Evolutionary conservation across 75 land plant genomes (phyloP).

Genomic region (Sequoiadendron giganteum): DNA sequence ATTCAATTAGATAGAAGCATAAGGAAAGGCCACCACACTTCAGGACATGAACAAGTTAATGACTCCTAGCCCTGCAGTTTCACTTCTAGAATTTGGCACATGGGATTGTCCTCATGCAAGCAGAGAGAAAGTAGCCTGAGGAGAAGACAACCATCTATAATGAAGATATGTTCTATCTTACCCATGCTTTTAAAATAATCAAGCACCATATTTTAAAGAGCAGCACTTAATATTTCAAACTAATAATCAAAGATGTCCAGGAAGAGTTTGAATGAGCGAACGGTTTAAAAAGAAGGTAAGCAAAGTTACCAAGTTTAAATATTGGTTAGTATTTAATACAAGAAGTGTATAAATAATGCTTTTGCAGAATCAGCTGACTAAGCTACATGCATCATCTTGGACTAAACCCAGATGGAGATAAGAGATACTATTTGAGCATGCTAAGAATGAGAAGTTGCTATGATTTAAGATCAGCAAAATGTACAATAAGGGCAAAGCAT

Average conservation of each 20-base stretch:
- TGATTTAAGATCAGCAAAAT: background rate
- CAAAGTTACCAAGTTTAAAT: background rate
- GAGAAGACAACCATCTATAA: background rate
- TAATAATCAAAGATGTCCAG: background rate
- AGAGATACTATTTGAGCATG: background rate
- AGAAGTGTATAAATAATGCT: background rate
- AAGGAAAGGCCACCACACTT: background rate
- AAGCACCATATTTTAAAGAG: background rate
- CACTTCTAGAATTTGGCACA: background rate
- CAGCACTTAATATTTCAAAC: background rate
- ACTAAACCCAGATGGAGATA: background rate
- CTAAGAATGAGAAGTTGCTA: background rate
- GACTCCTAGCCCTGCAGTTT: background rate
- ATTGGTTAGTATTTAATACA: background rate
- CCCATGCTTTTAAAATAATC: background rate
- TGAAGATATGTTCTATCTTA: background rate
- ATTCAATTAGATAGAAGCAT: background rate
- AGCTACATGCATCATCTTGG: background rate
- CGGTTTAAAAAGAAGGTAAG: background rate
- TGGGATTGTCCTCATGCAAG: background rate
- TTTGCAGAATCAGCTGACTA: background rate
- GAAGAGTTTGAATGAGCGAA: background rate
- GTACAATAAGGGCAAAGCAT: background rate
- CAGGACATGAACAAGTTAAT: background rate
- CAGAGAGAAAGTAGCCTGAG: background rate